phyloP scores from a whole-genome alignment of 2,329 filamentous ascomycete genomes.

The Neonectria hederae region DNA sequence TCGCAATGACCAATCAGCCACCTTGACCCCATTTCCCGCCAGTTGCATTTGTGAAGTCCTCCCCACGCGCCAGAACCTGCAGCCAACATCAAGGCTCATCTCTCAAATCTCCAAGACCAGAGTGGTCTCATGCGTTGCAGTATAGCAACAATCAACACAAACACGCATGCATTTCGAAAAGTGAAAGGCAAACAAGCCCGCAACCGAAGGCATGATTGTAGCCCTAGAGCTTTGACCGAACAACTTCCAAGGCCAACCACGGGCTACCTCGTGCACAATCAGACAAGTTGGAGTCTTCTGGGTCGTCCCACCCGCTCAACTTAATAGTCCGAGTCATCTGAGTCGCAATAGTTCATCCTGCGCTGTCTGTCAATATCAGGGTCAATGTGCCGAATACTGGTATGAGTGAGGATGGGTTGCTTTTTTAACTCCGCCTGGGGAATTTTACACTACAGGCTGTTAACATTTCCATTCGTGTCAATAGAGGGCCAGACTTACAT shows the following conservation, averaged over 20 bases:
- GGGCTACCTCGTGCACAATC: not conserved
- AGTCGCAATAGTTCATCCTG: slow-evolving; percentile 34
- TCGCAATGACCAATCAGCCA: not conserved
- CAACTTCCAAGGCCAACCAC: not conserved
- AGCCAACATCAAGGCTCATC: not conserved
- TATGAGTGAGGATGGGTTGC: slow-evolving; percentile 23
- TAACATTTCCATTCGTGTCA: not conserved
- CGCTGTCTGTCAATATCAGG: slow-evolving; percentile 30
- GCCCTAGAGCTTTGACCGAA: not conserved
- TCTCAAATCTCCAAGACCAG: not conserved
- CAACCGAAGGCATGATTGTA: not conserved
- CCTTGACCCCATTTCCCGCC: not conserved
- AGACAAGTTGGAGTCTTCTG: not conserved
- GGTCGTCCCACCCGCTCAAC: not conserved
- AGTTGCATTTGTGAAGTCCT: not conserved
- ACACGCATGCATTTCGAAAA: not conserved
- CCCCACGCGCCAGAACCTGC: not conserved
- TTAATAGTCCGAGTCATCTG: slow-evolving; percentile 36
- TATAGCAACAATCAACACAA: not conserved
- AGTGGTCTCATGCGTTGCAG: not conserved
- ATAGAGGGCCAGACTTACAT: slow-evolving; percentile 17
- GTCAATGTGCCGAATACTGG: slow-evolving; percentile 21
- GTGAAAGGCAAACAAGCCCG: not conserved
- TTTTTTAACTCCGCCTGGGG: slow-evolving; percentile 31
- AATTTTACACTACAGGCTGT: slow-evolving; percentile 24